phyloP scores from a whole-genome alignment of 2,329 filamentous ascomycete species.

The Capronia epimyces region DNA sequence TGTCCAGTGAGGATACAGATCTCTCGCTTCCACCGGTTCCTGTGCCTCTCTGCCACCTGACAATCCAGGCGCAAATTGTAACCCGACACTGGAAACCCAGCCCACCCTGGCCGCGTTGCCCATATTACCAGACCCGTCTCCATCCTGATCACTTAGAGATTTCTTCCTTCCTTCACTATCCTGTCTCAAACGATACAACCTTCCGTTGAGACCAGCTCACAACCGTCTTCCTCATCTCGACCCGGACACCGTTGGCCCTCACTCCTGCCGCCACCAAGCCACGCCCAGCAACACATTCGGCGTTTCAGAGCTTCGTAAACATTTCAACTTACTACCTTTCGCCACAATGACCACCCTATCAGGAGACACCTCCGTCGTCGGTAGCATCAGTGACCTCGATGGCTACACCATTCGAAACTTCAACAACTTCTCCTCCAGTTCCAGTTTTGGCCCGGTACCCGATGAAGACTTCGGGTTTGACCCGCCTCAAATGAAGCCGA shows the following conservation, averaged over 20 bases:
- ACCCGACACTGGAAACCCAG: not conserved
- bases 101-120: not conserved
- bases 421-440: slow-evolving; percentile 16
- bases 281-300: not conserved
- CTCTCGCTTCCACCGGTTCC: slow-evolving; percentile 4
- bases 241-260: not conserved
- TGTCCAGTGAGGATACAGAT: slow-evolving; percentile 4
- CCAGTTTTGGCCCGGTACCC: slow-evolving; percentile 8
- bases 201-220: not conserved
- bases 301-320: not conserved
- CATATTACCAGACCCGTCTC: slow-evolving; percentile 7
- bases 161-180: slow-evolving; percentile 1
- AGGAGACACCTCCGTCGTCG: slow-evolving; percentile 15
- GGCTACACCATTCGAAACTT: slow-evolving; percentile 25
- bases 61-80: not conserved
- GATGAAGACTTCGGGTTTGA: slow-evolving; percentile 29
- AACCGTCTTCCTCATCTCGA: not conserved
- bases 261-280: not conserved
- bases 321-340: not conserved
- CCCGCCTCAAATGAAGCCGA: slow-evolving; percentile 17
- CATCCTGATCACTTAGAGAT: slow-evolving; percentile 3
- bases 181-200: slow-evolving; percentile 2
- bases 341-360: slow-evolving; percentile 16
- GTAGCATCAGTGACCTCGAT: slow-evolving; percentile 26
- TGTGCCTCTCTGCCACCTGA: not conserved